A percentile compares a stretch with the other conserved stretches of the same genome.
Conservation (phyloP, 2,329 filamentous ascomycete genomes). For the Zasmidium cellare region DNA sequence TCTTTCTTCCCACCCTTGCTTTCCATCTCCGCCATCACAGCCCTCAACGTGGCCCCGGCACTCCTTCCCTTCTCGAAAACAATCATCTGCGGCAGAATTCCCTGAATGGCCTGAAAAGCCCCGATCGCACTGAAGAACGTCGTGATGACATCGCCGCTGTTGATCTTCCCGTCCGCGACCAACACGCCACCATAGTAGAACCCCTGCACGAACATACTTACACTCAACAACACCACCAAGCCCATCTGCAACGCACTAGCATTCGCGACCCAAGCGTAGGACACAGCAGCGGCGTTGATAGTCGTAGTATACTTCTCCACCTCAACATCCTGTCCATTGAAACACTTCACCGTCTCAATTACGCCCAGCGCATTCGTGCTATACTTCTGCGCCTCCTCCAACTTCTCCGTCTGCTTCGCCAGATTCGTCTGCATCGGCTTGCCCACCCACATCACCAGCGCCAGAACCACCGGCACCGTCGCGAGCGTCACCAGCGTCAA, state of each 20-base stretch:
- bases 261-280: conserved; percentile 68
- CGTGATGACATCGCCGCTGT: conserved; percentile 70
- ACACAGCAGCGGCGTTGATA: conserved; percentile 58
- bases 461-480: conserved; percentile 66
- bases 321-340: conserved; percentile 74
- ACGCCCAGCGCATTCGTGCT: conserved; percentile 68
- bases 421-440: conserved; percentile 64
- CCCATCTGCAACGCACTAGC: conserved; percentile 72
- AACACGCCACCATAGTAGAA: conserved; percentile 84
- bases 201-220: conserved; percentile 79
- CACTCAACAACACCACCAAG: conserved; percentile 70
- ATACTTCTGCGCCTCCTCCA: conserved; percentile 70
- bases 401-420: conserved; percentile 65
- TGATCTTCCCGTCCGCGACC: conserved; percentile 59
- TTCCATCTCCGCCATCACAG: conserved; percentile 41
- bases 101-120: conserved; percentile 72
- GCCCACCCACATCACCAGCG: conserved; percentile 62
- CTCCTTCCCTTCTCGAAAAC: conserved; percentile 76
- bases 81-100: conserved; percentile 73
- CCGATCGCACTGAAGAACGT: conserved; percentile 82
- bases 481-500: conserved; percentile 77
- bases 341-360: conserved; percentile 85
- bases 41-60: conserved; percentile 65
- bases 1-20: conserved; percentile 17
- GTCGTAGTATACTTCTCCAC: conserved; percentile 62